These are phyloP conservation scores for Botryococcus braunii DNA, from an alignment of 163 green algal species.

Conservation along the genomic window DNA sequence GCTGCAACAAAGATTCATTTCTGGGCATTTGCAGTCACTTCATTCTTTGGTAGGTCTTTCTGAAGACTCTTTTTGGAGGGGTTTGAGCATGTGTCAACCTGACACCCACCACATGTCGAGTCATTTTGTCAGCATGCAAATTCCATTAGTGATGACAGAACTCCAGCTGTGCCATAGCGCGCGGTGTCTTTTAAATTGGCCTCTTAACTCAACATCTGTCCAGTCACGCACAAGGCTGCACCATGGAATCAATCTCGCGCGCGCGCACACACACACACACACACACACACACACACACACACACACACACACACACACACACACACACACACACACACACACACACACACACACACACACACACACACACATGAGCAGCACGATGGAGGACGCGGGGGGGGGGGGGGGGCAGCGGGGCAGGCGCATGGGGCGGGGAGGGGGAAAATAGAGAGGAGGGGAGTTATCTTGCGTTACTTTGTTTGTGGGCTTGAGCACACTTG, in stretches of 20 bases:
- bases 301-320: too few relatives aligned
- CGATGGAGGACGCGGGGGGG: too few relatives aligned
- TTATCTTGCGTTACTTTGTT: background rate
- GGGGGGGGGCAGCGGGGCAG: background rate
- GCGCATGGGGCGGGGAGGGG: background rate
- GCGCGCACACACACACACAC: too few relatives aligned
- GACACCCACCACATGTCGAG: background rate
- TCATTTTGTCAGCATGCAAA: background rate
- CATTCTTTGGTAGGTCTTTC: slow-evolving; percentile 9
- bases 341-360: too few relatives aligned
- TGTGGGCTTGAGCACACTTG: background rate
- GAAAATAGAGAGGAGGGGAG: background rate
- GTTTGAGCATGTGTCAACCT: background rate
- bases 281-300: too few relatives aligned
- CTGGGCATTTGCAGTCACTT: slow-evolving; percentile 16
- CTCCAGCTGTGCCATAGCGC: background rate
- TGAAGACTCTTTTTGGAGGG: background rate
- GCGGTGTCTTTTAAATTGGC: background rate
- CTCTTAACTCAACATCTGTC: background rate
- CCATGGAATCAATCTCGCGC: too few relatives aligned
- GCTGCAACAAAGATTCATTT: slow-evolving; percentile 24
- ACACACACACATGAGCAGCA: too few relatives aligned
- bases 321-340: too few relatives aligned
- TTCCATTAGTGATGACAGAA: background rate
- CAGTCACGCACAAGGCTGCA: background rate